Evolutionary conservation across 2,329 filamentous ascomycete genomes (phyloP).

Genomic region (Botrytis deweyae): DNA sequence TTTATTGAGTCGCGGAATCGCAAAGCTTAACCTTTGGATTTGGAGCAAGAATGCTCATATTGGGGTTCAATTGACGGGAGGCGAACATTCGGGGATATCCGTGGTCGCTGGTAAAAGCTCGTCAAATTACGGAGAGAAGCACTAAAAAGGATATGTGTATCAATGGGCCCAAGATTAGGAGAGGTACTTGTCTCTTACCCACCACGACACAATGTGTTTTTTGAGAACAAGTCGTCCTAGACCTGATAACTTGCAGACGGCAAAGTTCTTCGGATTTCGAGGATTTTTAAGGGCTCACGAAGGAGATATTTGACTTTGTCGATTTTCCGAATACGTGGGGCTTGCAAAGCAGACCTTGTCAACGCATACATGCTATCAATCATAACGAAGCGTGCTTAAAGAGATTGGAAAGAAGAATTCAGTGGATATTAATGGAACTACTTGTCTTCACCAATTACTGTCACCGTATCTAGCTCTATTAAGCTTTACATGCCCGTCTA

Average conservation of each 20-base stretch:
- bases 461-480: neutral
- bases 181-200: neutral
- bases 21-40: neutral
- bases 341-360: neutral
- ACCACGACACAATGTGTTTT: neutral
- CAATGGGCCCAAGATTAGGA: neutral
- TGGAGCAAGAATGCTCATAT: neutral
- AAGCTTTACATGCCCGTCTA: neutral
- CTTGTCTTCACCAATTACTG: constrained; percentile 2
- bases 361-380: neutral
- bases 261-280: neutral
- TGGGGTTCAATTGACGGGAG: neutral
- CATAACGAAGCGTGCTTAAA: neutral
- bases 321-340: neutral
- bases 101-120: neutral
- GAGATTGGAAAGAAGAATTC: neutral
- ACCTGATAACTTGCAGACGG: neutral
- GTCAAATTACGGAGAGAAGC: neutral
- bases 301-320: neutral
- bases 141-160: neutral
- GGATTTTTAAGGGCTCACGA: neutral
- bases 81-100: neutral
- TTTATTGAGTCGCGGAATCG: constrained; percentile 15
- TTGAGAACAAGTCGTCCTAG: neutral
- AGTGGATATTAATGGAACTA: neutral